Percentiles rank a stretch among this genome's conserved stretches.
These are phyloP conservation scores for Hydrangea macrophylla DNA, from an alignment of 148 eudicot species.

Conservation along the genomic window DNA sequence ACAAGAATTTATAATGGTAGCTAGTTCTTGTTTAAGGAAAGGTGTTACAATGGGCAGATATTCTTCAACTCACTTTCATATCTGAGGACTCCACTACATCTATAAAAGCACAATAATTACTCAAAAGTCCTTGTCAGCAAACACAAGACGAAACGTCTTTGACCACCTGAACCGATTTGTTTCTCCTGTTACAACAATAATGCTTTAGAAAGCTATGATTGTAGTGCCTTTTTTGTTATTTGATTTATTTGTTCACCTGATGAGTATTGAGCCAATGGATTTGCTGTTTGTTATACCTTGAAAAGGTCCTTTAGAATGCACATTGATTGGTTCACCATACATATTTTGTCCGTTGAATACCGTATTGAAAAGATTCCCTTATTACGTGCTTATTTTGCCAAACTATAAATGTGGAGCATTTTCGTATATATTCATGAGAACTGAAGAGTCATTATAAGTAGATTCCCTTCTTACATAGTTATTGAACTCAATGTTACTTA, in stretches of 20 bases:
- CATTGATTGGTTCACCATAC: neutral
- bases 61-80: neutral
- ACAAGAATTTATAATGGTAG: constrained; percentile 10
- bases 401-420: neutral
- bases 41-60: neutral
- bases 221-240: neutral
- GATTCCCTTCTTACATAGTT: neutral
- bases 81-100: neutral
- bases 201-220: neutral
- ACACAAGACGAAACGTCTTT: neutral
- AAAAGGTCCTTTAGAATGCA: constrained; percentile 1
- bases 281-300: neutral
- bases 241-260: neutral
- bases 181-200: neutral
- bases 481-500: neutral
- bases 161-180: neutral
- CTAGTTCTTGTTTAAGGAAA: neutral
- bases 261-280: constrained; percentile 1
- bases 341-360: neutral
- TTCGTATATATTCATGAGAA: neutral
- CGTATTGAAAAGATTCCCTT: neutral
- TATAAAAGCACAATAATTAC: constrained; percentile 1
- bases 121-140: neutral
- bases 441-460: neutral
- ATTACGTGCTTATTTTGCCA: neutral